Evolutionary conservation across 2,329 filamentous ascomycete species (phyloP).

Genomic region (Tolypocladium ophioglossoides): DNA sequence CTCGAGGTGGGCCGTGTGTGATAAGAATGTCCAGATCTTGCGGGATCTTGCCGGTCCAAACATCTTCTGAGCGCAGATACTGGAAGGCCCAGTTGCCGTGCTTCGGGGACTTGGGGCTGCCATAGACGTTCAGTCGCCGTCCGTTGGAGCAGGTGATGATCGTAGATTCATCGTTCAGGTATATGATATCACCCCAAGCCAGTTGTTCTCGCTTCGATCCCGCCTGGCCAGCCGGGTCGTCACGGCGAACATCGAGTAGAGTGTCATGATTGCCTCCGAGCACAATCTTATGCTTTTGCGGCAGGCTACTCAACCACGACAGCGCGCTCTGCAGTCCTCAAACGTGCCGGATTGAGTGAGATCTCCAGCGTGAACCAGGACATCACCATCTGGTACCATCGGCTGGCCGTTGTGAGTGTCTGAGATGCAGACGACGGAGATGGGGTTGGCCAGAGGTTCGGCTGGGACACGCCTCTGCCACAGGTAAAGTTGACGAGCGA

Average conservation of each 20-base stretch:
- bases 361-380: conserved; percentile 38
- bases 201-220: not conserved
- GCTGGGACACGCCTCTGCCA: not conserved
- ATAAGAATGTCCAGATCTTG: conserved; percentile 23
- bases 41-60: conserved; percentile 15
- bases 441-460: conserved; percentile 1
- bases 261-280: conserved; percentile 35
- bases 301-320: conserved; percentile 26
- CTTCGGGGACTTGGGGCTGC: conserved; percentile 20
- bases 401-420: conserved; percentile 32
- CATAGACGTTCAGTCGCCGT: conserved; percentile 6
- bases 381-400: conserved; percentile 28
- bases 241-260: conserved; percentile 12
- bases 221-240: not conserved
- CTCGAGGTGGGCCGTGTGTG: conserved; percentile 26
- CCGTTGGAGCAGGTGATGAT: not conserved
- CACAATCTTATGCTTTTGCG: conserved; percentile 30
- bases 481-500: not conserved
- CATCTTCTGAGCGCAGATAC: conserved; percentile 19
- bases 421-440: conserved; percentile 30
- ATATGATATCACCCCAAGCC: conserved; percentile 14
- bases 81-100: conserved; percentile 32
- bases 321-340: conserved; percentile 26
- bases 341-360: conserved; percentile 32
- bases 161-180: conserved; percentile 11